phyloP scores from a whole-genome alignment of 345 rosid species.

The Eucalyptus polyanthemos region DNA sequence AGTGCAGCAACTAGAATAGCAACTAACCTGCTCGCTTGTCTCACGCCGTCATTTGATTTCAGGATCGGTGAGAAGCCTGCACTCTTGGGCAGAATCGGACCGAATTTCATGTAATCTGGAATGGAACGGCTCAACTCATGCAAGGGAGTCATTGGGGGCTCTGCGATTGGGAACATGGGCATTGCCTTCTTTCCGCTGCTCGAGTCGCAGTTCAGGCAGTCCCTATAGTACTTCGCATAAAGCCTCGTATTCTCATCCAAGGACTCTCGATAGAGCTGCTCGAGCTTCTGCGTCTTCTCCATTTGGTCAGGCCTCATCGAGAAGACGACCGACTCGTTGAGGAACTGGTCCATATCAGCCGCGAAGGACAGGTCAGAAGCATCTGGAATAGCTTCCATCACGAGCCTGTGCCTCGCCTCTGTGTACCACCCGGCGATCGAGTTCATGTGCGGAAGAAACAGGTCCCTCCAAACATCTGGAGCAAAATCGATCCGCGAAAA shows the following conservation, averaged over 20 bases:
- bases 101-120: slow-evolving; percentile 52
- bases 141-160: slow-evolving; percentile 57
- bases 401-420: slow-evolving; percentile 40
- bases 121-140: slow-evolving; percentile 35
- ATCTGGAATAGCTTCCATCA: slow-evolving; percentile 49
- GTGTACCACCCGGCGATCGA: slow-evolving; percentile 63
- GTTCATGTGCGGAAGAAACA: slow-evolving; percentile 56
- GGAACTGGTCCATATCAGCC: slow-evolving; percentile 42
- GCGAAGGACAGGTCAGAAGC: slow-evolving; percentile 42
- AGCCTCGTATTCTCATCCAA: slow-evolving; percentile 43
- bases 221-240: slow-evolving; percentile 44
- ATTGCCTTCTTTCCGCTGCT: slow-evolving; percentile 21
- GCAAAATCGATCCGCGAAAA: slow-evolving; percentile 56
- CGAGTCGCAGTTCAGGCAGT: slow-evolving; percentile 32
- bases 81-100: slow-evolving; percentile 48
- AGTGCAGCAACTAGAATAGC: not conserved
- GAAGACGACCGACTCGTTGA: slow-evolving; percentile 38
- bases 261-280: slow-evolving; percentile 43
- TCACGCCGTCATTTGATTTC: slow-evolving; percentile 6
- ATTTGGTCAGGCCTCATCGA: slow-evolving; percentile 51
- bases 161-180: slow-evolving; percentile 58
- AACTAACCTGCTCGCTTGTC: slow-evolving; percentile 24
- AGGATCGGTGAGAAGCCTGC: slow-evolving; percentile 30
- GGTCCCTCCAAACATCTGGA: slow-evolving; percentile 51
- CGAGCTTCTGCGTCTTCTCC: slow-evolving; percentile 37